Base-by-base conservation (phyloP, 2,329 filamentous ascomycete species). In the Acrocalymma vagum region DNA sequence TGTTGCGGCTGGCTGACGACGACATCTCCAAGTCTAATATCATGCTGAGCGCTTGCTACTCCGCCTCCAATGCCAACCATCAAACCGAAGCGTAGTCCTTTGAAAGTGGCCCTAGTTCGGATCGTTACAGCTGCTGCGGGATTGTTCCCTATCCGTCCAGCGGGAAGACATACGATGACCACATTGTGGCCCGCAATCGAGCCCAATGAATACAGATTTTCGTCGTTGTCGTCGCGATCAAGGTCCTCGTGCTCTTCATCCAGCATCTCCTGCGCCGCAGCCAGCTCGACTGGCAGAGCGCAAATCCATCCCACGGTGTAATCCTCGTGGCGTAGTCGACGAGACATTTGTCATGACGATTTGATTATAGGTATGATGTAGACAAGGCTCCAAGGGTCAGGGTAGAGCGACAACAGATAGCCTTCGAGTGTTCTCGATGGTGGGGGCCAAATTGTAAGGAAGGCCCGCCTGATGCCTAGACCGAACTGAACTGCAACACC, bases 251-350 rank as follows among this genome's bases (percentile, higher is more conserved):
- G 28, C 30, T 66, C 51, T 11, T 46, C n/a, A n/a, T n/a, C n/a
- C n/a, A n/a, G n/a, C n/a, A n/a, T n/a, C n/a, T n/a, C n/a, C n/a
- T n/a, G n/a, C 26, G 59, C 55, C 0, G 61, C 66, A 5, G 60
- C 51, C 21, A 61, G 55, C 42, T 71, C 66, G 16, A 53, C 29
- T 2, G 50, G 53, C 6, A 71, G 45, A 1, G 63, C 63, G 37
- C 60, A 62, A 5, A 70, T 46, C 65, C 64, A 70, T 20, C 55
- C 62, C 5, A 69, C 46, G 2, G 52, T 60, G 29, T 66, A 70
- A 9, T 37, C n/a, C n/a, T n/a, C n/a, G n/a, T n/a, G n/a, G n/a
- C n/a, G n/a, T n/a, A n/a, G n/a, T n/a, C n/a, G n/a, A n/a, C n/a
- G n/a, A n/a, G n/a, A n/a, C n/a, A n/a, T n/a, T n/a, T n/a, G n/a